These are phyloP conservation scores for Aquilaria sinensis DNA, from an alignment of 345 rosid species.

Conservation along the genomic window DNA sequence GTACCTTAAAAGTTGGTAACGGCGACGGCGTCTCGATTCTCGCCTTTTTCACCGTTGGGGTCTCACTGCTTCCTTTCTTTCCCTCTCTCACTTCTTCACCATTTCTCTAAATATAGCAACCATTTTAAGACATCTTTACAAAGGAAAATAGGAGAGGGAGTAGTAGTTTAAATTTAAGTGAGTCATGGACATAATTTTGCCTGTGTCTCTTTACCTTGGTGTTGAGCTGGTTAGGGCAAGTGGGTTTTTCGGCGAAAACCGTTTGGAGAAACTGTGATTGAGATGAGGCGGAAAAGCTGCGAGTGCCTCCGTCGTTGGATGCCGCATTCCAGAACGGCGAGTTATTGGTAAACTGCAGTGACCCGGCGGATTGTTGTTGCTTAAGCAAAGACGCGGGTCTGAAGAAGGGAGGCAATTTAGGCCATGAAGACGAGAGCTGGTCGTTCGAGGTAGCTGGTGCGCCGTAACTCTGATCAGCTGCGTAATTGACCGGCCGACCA, in stretches of 20 bases:
- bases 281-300: conserved; percentile 15
- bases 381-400: conserved; percentile 24
- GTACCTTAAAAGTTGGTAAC: conserved; percentile 80
- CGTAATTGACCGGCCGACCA: conserved; percentile 25
- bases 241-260: conserved; percentile 31
- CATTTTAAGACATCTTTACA: too few relatives aligned
- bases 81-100: conserved; percentile 35
- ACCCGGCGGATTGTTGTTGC: conserved; percentile 21
- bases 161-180: background rate
- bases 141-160: too few relatives aligned
- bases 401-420: conserved; percentile 31
- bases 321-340: conserved; percentile 40
- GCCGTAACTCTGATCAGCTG: conserved; percentile 13
- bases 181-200: too few relatives aligned
- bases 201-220: conserved; percentile 16
- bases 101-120: conserved; percentile 17
- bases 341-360: conserved; percentile 41
- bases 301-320: conserved; percentile 22
- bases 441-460: conserved; percentile 1
- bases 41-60: conserved; percentile 41
- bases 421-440: conserved; percentile 38
- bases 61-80: conserved; percentile 39
- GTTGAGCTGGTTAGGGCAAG: conserved; percentile 13
- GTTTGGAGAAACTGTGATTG: conserved; percentile 31
- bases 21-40: conserved; percentile 68